A percentile compares a stretch with the other conserved stretches of the same genome.
Conservation (phyloP, 2,329 filamentous ascomycete species). For the Phyllosticta capitalensis region DNA sequence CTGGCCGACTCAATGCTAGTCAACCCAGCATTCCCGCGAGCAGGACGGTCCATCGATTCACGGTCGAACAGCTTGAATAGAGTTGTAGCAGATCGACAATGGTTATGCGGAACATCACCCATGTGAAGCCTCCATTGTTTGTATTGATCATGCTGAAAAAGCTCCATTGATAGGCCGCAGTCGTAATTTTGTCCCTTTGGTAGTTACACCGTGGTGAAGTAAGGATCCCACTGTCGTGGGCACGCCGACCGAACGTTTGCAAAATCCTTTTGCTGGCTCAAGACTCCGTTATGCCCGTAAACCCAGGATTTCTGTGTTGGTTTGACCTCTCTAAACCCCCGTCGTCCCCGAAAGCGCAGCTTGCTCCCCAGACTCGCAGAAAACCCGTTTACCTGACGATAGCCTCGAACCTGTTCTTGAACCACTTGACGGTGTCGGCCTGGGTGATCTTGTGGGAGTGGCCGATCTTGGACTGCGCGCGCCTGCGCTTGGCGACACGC, state of each 20-base stretch:
- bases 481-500: conserved; percentile 91
- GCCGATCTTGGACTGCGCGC: conserved; percentile 78
- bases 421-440: conserved; percentile 96
- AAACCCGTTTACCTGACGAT: conserved; percentile 79
- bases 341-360: conserved; percentile 14
- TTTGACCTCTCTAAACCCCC: conserved; percentile 13
- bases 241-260: conserved; percentile 17
- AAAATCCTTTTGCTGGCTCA: conserved; percentile 11
- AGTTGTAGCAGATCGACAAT: conserved; percentile 37
- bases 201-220: conserved; percentile 33
- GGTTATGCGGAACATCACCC: conserved; percentile 50
- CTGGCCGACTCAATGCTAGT: not conserved
- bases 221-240: conserved; percentile 14
- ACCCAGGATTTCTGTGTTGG: conserved; percentile 20
- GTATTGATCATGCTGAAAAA: conserved; percentile 30
- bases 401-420: conserved; percentile 91
- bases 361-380: not conserved
- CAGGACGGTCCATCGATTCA: not conserved
- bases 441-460: conserved; percentile 87
- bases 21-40: not conserved
- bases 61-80: not conserved
- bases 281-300: conserved; percentile 16
- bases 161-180: conserved; percentile 39
- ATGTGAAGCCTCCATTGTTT: conserved; percentile 50
- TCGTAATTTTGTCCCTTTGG: conserved; percentile 24